Base-by-base conservation (phyloP, 441 rosid genomes). In the Croton setiger region DNA sequence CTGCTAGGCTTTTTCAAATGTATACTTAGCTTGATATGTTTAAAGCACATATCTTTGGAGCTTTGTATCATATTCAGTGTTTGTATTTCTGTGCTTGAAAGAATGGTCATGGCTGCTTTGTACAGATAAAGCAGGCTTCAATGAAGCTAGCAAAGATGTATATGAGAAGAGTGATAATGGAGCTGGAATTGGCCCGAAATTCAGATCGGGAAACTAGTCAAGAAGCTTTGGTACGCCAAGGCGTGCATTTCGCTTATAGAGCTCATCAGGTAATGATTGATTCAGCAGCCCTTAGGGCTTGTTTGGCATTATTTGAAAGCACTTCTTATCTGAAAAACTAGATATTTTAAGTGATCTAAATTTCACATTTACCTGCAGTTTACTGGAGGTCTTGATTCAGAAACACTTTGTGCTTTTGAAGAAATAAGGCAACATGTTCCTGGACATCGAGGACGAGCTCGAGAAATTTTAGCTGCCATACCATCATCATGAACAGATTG, bases 301-400 rank as follows among this genome's bases (percentile, higher is more conserved):
- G n/a, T n/a, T n/a, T n/a, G n/a, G n/a, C n/a, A n/a, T n/a, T n/a
- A n/a, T n/a, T n/a, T n/a, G n/a, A n/a, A n/a, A n/a, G n/a, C n/a
- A n/a, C n/a, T n/a, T n/a, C n/a, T n/a, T n/a, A n/a, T n/a, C n/a
- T n/a, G n/a, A n/a, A n/a, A n/a, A n/a, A n/a, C n/a, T n/a, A n/a
- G n/a, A n/a, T n/a, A n/a, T n/a, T n/a, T n/a, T 27, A 27, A 27
- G 31, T 27, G 31, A 27, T 27, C 31, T 27, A 27, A 27, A 27
- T 27, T 27, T 27, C 61, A 4, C 35, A 9, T 53, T 3, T 17
- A 0, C 45, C 37, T 70, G 76, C 87, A 89, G 98, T 91, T 93
- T 87, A 89, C 88, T 3, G 98, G 98, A 71, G 96, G 89, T 55
- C 87, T 93, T 17, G 98, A 93, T 78, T 84, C 95, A n/a, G 97